Percentiles rank a stretch among this genome's conserved stretches.
Conservation (phyloP, 192 early-diverging fungal genomes). For the Entomortierella lignicola region DNA sequence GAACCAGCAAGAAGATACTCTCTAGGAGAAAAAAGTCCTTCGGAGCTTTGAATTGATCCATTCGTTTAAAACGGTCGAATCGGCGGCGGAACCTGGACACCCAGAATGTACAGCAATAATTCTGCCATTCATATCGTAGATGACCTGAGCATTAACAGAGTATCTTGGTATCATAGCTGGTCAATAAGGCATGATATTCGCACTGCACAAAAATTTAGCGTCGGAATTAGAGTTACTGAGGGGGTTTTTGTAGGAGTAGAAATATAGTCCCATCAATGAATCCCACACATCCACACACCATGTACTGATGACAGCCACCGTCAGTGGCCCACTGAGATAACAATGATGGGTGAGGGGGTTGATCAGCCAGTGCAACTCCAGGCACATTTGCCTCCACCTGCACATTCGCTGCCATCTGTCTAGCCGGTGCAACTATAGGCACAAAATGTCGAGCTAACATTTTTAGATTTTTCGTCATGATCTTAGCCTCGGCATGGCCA, state of each 20-base stretch:
- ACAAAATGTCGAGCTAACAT: no score
- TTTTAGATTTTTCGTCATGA: no score
- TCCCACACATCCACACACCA: conserved; percentile 15
- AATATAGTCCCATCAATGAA: conserved; percentile 16
- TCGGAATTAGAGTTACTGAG: neutral
- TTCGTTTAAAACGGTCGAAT: neutral
- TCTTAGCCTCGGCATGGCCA: no score
- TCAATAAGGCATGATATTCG: neutral
- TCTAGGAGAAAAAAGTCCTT: neutral
- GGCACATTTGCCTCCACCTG: no score
- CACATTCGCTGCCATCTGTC: no score
- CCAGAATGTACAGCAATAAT: conserved; percentile 17
- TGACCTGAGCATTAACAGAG: conserved; percentile 8
- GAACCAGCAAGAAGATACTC: conserved; percentile 17
- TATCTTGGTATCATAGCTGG: conserved; percentile 8
- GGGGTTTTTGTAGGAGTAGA: conserved; percentile 7
- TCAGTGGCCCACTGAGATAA: no score
- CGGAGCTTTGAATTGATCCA: neutral
- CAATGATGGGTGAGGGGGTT: no score
- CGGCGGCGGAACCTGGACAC: neutral
- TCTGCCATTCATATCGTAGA: conserved; percentile 6
- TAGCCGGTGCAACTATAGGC: no score
- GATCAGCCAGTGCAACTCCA: no score
- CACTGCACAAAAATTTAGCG: neutral
- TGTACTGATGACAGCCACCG: no score